Evolutionary conservation across 202 grass and related monocot species (phyloP), one percentile per base, ranked within the genome.

Genomic region (Digitaria exilis): DNA sequence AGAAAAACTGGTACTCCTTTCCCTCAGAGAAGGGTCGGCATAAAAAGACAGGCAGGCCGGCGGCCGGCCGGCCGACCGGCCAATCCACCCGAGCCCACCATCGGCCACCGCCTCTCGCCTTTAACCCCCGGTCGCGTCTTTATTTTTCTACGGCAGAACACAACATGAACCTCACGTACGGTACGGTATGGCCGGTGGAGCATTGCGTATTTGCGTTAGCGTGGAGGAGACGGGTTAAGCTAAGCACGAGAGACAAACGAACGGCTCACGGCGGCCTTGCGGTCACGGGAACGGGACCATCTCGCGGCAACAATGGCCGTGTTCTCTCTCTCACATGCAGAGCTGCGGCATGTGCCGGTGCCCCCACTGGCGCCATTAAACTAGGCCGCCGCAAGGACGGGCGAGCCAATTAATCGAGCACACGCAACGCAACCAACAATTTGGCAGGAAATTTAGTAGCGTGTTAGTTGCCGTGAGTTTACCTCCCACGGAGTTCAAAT

Each of bases 401-500:
- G 31, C 26, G 26, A 14, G 5, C 42, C 31, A 68, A 43, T 28
- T 56, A 72, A 71, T 35, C 28, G 16, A 85, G 24, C 77, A 46
- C 16, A 5, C 52, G 18, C 17, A 66, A 71, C 7, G 18, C 17
- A 66, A 71, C 10, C 34, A 68, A 61, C 25, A 21, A 19, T 50
- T 78, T 76, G 19, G 22, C 26, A 28, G 6, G 5, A 18, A 57
- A 54, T 46, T 62, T 21, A 55, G 28, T 25, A 16, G 5, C 6
- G 0, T 9, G 11, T 29, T n/a, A n/a, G n/a, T n/a, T 16, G n/a
- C 5, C 1, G 61, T 4, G 39, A 74, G 21, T 22, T 55, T 92
- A 99, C 96, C 96, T 96, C 93, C 93, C 2, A 99, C 93, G 67
- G 96, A 94, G 77, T 87, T 99, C 85, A 99, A 85, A 80, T 99